Evolutionary conservation across 2,329 filamentous ascomycete genomes (phyloP), one percentile per base, ranked within the genome.

Genomic region (Aspergillus japonicus): DNA sequence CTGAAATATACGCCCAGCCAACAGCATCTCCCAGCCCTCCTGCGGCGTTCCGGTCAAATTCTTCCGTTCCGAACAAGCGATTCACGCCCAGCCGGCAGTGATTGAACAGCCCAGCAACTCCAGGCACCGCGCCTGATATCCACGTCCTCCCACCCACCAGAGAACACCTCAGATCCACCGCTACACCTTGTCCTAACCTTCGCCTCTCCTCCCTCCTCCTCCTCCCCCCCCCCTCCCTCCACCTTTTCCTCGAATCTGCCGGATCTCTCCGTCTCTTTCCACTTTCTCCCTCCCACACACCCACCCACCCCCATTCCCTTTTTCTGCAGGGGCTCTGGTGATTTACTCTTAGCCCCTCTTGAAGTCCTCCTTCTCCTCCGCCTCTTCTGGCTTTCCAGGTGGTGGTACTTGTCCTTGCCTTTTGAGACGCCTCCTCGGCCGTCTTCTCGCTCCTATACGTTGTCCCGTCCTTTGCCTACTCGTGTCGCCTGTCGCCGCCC

Each of bases 31-130:
- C 68, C 72, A 73, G 72, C 71, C 72, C 68, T 66, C 57, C 60
- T 60, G 62, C 62, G 66, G 62, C 54, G 58, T 61, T 70, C 68
- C 65, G 68, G 54, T 2, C 56, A 62, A 56, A 69, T 70, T 75
- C 64, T 70, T 75, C 73, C 72, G 72, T 31, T 68, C 72, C 73
- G 73, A 73, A 69, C 73, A 74, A 75, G 73, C 72, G 72, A 75
- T 68, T 70, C 67, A 68, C 70, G 69, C 68, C 66, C 69, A 68
- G 63, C 56, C 62, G 57, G 62, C 50, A 63, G 57, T 56, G 58
- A 66, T 58, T 62, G 63, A 62, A 58, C 56, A 58, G 59, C 53
- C 60, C 61, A 60, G 61, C 62, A 63, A 57, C 65, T 68, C 65
- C 66, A 67, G 65, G 65, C 61, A 68, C 64, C 61, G 66, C 63